phyloP scores from a whole-genome alignment of 305 asterid genomes.

The Fraxinus velutina region DNA sequence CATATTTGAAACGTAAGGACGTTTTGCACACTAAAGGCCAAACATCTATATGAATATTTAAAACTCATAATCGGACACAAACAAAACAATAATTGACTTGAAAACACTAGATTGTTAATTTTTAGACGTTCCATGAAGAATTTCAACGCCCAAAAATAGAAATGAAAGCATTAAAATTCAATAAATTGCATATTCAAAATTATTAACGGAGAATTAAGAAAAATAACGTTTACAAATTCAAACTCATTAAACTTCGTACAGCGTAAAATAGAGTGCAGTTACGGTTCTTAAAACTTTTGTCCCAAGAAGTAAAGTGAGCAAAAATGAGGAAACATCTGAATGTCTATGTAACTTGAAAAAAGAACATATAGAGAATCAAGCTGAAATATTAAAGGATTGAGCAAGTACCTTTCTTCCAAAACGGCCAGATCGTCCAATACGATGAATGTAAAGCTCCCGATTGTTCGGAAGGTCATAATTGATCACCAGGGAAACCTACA shows the following conservation, averaged over 20 bases:
- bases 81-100: not conserved
- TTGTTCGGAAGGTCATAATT: constrained; percentile 94
- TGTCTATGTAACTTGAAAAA: not conserved
- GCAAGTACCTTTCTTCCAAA: constrained; percentile 77
- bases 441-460: constrained; percentile 88
- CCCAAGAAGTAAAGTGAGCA: not conserved
- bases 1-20: not conserved
- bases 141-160: not conserved
- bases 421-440: constrained; percentile 90
- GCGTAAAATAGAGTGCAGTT: not conserved
- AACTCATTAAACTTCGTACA: not conserved
- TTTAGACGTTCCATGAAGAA: not conserved
- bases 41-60: not conserved
- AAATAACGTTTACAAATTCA: not conserved
- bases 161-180: not conserved
- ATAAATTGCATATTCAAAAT: not conserved
- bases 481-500: constrained; percentile 83
- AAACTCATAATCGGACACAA: not conserved
- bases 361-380: not conserved
- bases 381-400: not conserved
- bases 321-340: not conserved
- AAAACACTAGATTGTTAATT: not conserved
- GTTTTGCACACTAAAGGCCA: not conserved
- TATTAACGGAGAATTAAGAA: not conserved
- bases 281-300: not conserved